Evolutionary conservation across 2,329 filamentous ascomycete genomes (phyloP).

Genomic region (Ophiocordyceps polyrhachis-furcata): DNA sequence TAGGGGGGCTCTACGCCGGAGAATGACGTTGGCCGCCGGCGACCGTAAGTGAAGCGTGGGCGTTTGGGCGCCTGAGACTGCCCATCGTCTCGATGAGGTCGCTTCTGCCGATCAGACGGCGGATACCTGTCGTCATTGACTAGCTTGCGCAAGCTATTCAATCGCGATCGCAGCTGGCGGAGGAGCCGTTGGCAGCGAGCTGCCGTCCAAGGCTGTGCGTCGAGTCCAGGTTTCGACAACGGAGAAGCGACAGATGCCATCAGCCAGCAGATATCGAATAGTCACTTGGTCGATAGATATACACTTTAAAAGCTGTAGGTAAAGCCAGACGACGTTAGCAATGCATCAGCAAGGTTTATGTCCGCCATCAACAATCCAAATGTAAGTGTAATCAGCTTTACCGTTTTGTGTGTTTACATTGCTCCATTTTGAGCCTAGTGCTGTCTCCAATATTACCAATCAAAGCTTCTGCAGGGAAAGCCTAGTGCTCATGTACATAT

Average conservation of each 20-base stretch:
- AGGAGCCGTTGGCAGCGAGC: conserved; percentile 26
- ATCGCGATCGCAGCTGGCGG: conserved; percentile 24
- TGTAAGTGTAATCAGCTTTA: too few species aligned
- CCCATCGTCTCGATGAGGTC: conserved; percentile 3
- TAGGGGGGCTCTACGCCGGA: not conserved
- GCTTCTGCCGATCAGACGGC: conserved; percentile 6
- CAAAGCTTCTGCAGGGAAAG: too few species aligned
- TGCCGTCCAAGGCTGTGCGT: conserved; percentile 24
- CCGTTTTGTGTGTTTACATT: not conserved
- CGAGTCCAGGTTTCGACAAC: conserved; percentile 1
- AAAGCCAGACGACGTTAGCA: not conserved
- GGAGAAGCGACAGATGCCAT: not conserved
- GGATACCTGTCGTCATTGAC: conserved; percentile 6
- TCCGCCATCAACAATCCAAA: too few species aligned
- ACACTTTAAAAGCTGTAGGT: not conserved
- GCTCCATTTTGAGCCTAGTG: not conserved
- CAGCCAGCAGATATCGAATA: not conserved
- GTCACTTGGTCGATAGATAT: not conserved
- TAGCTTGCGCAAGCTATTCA: conserved; percentile 20
- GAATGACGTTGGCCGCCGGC: conserved; percentile 4
- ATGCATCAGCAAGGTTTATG: not conserved
- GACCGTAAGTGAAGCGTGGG: conserved; percentile 13
- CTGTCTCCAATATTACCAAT: not conserved
- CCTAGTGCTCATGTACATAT: too few species aligned
- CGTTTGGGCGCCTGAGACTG: conserved; percentile 7